Evolutionary conservation across 164 flowering plant genomes (phyloP), one percentile per base, ranked within the genome.

Genomic region (grape (Vitis vinifera)): DNA sequence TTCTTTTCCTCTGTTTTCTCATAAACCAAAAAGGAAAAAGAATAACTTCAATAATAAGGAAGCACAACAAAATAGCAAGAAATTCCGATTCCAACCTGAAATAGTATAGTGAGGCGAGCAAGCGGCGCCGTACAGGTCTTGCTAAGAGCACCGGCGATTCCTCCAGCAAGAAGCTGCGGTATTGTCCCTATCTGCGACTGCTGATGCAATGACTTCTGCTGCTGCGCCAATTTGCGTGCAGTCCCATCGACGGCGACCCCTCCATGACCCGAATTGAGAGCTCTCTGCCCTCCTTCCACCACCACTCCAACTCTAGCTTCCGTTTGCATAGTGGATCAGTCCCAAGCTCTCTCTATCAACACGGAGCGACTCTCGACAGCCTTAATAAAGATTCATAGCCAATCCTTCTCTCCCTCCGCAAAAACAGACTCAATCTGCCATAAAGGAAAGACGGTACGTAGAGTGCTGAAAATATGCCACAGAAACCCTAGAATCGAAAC

Each of bases 161-260:
- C 87, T n/a, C 87, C 87, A 12, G 91, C 84, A 49, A 87, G 78
- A 64, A 84, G 86, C 84, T 87, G 89, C 12, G 87, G 73, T 5
- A 79, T 77, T 0, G 89, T 76, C 4, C 88, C 91, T 59, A 85
- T 82, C 78, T 81, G 91, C 19, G 82, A 62, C 17, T 80, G 76
- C 23, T 76, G 78, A 16, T 75, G 82, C 68, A 61, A 52, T 31
- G 67, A 59, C 62, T 63, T 58, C 68, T 71, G 60, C 17, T 67
- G 65, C 67, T 68, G 76, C 2, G 72, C 19, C 37, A 70, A 13
- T 9, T 65, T 62, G 9, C 16, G 11, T 7, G 66, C 70, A 17
- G 75, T 69, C 30, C 71, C 77, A 19, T 73, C 79, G 27, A 67
- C 81, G 27, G 53, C 68, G 11, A 49, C 70, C 1, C 68, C 71